phyloP scores from a whole-genome alignment of 345 rosid genomes.

The Clarkia xantiana region DNA sequence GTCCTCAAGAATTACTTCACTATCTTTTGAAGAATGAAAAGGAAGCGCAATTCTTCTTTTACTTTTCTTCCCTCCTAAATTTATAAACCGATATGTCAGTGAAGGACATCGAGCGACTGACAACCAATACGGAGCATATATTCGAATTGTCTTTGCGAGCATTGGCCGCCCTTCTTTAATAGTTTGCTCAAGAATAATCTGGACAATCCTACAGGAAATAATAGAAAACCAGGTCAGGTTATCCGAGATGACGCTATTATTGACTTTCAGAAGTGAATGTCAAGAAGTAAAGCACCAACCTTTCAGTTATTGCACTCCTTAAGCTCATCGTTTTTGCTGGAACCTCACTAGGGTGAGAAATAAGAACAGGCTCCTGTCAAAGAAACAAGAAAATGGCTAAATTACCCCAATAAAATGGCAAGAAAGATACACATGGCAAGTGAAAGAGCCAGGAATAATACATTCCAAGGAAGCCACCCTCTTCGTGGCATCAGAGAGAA shows the following conservation, averaged over 20 bases:
- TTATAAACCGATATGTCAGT: slow-evolving; percentile 47
- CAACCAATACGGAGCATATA: slow-evolving; percentile 91
- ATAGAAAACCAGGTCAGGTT: slow-evolving; percentile 8
- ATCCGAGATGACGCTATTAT: slow-evolving; percentile 3
- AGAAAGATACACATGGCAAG: slow-evolving; percentile 2
- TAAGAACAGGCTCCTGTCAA: slow-evolving; percentile 72
- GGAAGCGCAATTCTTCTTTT: slow-evolving; percentile 35
- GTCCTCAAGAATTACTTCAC: slow-evolving; percentile 32
- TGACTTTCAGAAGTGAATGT: background rate
- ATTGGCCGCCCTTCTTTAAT: slow-evolving; percentile 41
- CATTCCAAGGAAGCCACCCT: slow-evolving; percentile 79
- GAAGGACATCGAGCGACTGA: slow-evolving; percentile 77
- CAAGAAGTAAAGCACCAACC: slow-evolving; percentile 29
- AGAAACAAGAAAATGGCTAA: slow-evolving; percentile 5
- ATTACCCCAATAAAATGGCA: slow-evolving; percentile 3
- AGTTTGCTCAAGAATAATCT: slow-evolving; percentile 74
- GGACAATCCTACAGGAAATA: slow-evolving; percentile 54
- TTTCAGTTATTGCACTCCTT: slow-evolving; percentile 79
- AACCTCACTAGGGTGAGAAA: slow-evolving; percentile 61
- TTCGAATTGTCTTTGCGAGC: slow-evolving; percentile 49
- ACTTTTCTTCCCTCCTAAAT: slow-evolving; percentile 36
- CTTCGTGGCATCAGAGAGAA: slow-evolving; percentile 70
- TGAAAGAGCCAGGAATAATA: slow-evolving; percentile 17
- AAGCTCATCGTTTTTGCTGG: slow-evolving; percentile 70
- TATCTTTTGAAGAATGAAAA: slow-evolving; percentile 33